These are phyloP conservation scores for Candida nanaspora DNA, from an alignment of 805 yeast genomes.

Conservation along the genomic window DNA sequence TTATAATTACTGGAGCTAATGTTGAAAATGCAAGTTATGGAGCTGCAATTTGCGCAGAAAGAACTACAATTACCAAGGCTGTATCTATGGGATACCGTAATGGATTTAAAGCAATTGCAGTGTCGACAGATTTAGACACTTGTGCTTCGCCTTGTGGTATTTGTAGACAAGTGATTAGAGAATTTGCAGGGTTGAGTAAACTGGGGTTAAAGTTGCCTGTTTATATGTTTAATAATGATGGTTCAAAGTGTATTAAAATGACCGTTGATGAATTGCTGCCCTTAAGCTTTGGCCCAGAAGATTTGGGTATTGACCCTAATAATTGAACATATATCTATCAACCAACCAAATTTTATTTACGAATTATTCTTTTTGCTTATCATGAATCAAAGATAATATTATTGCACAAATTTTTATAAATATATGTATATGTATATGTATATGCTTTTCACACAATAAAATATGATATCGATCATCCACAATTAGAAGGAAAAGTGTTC, in stretches of 20 bases:
- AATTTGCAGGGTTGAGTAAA: constrained; percentile 43
- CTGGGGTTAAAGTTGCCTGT: constrained; percentile 36
- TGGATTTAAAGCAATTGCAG: constrained; percentile 53
- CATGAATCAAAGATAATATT: no score
- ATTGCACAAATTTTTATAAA: no score
- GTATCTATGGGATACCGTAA: constrained; percentile 32
- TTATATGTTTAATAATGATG: constrained; percentile 59
- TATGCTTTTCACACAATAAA: no score
- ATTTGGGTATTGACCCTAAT: constrained; percentile 24
- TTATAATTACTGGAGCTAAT: constrained; percentile 63
- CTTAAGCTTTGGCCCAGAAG: constrained; percentile 79
- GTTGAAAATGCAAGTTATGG: constrained; percentile 91
- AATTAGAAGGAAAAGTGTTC: no score
- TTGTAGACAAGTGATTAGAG: constrained; percentile 85
- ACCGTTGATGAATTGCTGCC: constrained; percentile 67
- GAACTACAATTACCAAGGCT: constrained; percentile 56
- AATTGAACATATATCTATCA: no score
- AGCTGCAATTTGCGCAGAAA: constrained; percentile 71
- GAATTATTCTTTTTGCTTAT: not conserved
- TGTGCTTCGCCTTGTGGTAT: constrained; percentile 89
- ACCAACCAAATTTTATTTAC: no score
- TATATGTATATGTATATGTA: no score
- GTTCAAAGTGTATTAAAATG: constrained; percentile 35
- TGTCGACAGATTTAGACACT: constrained; percentile 51
- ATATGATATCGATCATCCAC: no score